Conservation (phyloP, 148 eudicot genomes). For the Polygonum aviculare region DNA sequence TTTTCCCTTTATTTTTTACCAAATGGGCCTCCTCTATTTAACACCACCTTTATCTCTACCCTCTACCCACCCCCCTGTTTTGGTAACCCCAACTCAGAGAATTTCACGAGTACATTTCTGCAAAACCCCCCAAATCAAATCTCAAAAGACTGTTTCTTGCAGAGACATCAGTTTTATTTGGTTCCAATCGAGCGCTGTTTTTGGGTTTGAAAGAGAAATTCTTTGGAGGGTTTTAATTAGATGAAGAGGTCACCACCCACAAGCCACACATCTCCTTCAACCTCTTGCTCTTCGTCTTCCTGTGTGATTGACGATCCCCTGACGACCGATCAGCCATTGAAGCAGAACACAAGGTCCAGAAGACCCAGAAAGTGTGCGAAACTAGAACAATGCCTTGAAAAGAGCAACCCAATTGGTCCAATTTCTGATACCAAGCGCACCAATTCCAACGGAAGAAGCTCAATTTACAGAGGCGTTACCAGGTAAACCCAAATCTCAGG, state of each 20-base stretch:
- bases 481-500: constrained; percentile 25
- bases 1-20: neutral
- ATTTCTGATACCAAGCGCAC: constrained; percentile 12
- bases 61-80: neutral
- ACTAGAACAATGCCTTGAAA: neutral
- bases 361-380: constrained; percentile 3
- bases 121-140: neutral
- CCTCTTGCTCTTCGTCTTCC: constrained; percentile 6
- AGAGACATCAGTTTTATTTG: no score
- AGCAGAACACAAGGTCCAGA: neutral
- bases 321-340: neutral
- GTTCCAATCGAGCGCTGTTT: neutral
- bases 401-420: neutral
- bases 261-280: constrained; percentile 9
- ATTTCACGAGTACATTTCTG: neutral
- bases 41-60: neutral
- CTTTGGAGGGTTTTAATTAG: neutral
- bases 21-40: neutral
- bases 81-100: neutral
- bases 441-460: constrained; percentile 35
- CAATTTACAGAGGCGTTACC: constrained; percentile 73
- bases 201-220: neutral
- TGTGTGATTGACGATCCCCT: constrained; percentile 2
- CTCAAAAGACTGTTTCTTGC: neutral
- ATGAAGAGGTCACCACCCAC: constrained; percentile 8